Percentiles rank a stretch among this genome's conserved stretches.
Evolutionary conservation across 768 basidiomycete species (phyloP).

Genomic region (Pleurotus cornucopiae): DNA sequence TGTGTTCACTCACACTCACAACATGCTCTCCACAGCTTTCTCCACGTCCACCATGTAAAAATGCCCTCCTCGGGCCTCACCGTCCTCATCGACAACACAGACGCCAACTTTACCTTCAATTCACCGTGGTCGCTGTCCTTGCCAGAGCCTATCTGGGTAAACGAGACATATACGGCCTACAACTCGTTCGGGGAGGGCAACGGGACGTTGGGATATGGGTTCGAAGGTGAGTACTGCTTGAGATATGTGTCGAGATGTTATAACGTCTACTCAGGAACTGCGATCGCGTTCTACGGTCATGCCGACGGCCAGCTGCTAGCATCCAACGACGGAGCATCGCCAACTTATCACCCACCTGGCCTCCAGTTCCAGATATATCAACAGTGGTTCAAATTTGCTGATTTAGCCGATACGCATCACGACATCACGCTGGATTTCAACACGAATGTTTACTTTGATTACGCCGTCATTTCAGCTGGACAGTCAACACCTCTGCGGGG

Average conservation of each 20-base stretch:
- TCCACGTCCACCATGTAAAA: background rate
- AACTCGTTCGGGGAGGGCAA: background rate
- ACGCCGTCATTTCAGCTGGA: constrained; percentile 33
- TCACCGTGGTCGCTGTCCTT: background rate
- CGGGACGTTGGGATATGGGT: background rate
- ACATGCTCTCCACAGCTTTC: background rate
- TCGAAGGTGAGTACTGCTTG: background rate
- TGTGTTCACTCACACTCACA: background rate
- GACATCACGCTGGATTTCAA: constrained; percentile 21
- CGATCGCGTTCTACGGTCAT: constrained; percentile 2
- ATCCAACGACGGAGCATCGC: background rate
- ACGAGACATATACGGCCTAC: background rate
- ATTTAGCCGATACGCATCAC: constrained; percentile 30
- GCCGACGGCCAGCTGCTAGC: background rate
- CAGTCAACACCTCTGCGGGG: constrained; percentile 28
- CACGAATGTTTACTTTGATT: constrained; percentile 32
- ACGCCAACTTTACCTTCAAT: background rate
- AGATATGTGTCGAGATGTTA: background rate
- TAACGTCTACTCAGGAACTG: background rate
- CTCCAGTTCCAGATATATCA: background rate
- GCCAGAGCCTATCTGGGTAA: background rate
- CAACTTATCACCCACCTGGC: background rate
- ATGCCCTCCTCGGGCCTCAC: background rate
- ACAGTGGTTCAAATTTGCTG: background rate
- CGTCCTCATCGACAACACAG: constrained; percentile 1